Conservation (phyloP, 345 rosid species). For the Heritiera fomes region DNA sequence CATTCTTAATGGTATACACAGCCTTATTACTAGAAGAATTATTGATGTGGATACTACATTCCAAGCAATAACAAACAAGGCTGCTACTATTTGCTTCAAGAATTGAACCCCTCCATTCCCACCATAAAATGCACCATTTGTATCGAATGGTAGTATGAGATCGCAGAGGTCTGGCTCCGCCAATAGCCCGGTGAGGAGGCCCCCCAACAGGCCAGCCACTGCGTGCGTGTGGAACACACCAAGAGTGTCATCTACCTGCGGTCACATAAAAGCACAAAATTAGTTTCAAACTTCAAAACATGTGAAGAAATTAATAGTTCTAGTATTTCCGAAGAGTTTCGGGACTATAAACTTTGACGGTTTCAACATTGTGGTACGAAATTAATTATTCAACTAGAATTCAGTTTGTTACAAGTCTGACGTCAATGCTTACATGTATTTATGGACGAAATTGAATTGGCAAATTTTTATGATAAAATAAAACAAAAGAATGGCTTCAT, state of each 20-base stretch:
- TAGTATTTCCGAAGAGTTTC: no score
- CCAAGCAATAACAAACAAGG: constrained; percentile 70
- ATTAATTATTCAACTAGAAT: background rate
- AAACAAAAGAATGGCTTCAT: no score
- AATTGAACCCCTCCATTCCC: constrained; percentile 70
- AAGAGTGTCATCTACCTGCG: constrained; percentile 77
- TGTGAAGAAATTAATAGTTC: background rate
- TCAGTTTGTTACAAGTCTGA: background rate
- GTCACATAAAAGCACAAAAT: background rate
- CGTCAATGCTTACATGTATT: background rate
- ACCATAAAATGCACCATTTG: constrained; percentile 82
- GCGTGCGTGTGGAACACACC: constrained; percentile 98
- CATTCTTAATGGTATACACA: constrained; percentile 79
- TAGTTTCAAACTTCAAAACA: background rate
- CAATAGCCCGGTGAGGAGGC: constrained; percentile 70
- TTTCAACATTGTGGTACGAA: no score
- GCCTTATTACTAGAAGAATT: constrained; percentile 55
- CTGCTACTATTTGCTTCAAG: constrained; percentile 74
- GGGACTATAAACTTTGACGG: no score
- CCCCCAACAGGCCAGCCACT: constrained; percentile 84
- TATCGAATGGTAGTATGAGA: constrained; percentile 39
- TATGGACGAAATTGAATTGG: no score
- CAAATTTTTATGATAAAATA: no score
- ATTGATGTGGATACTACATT: constrained; percentile 59
- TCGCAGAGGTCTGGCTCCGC: constrained; percentile 73